Evolutionary conservation across 495 filamentous ascomycete genomes (phyloP).

Genomic region (Penicillium canariense): DNA sequence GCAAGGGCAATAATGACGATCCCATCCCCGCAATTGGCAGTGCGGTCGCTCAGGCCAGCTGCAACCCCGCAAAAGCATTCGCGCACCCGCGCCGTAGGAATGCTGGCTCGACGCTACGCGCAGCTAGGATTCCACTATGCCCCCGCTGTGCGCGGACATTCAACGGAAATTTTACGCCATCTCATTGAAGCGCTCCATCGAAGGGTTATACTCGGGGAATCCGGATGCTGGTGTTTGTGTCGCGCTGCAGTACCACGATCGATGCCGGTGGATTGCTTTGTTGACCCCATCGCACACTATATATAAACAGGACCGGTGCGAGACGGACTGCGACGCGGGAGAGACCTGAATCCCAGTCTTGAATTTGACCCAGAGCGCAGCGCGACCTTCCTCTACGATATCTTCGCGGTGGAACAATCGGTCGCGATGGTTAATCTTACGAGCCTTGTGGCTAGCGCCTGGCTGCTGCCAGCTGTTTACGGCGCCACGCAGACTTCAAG

Average conservation of each 20-base stretch:
- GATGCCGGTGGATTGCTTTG: neutral
- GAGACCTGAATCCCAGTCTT: neutral
- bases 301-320: conserved; percentile 16
- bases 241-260: neutral
- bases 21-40: neutral
- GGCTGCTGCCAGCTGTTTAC: conserved; percentile 31
- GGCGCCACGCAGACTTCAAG: conserved; percentile 21
- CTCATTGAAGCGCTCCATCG: conserved; percentile 8
- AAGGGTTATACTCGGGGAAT: conserved; percentile 5
- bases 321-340: neutral
- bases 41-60: neutral
- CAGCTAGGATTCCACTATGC: neutral
- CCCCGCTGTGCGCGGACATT: conserved; percentile 18
- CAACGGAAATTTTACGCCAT: conserved; percentile 17
- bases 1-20: neutral
- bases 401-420: neutral
- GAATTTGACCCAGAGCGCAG: neutral
- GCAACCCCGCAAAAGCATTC: conserved; percentile 24
- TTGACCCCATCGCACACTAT: conserved; percentile 11
- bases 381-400: conserved; percentile 6
- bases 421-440: conserved; percentile 31
- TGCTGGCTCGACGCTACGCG: neutral
- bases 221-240: neutral
- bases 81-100: conserved; percentile 10
- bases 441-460: conserved; percentile 24